Evolutionary conservation across 2,329 filamentous ascomycete species (phyloP), one percentile per base, ranked within the genome.

Genomic region (Aureobasidium sp.): DNA sequence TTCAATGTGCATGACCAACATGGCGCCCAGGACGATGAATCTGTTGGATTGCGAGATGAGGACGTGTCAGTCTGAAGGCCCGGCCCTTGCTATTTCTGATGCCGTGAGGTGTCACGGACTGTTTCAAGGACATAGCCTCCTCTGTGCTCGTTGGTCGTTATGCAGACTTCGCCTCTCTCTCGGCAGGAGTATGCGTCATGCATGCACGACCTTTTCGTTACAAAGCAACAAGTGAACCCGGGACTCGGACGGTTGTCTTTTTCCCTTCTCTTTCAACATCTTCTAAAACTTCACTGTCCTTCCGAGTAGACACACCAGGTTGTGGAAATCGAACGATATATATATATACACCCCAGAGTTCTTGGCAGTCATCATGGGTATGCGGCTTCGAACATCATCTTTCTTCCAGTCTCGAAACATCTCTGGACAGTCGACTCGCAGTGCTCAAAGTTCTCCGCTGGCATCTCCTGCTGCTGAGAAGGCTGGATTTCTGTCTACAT

Each of bases 141-240:
- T 44, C 31, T 48, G 54, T 54, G 50, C 53, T 57, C 40, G 53
- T 57, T 57, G 53, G 53, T 57, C 53, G 53, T 45, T 31, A 39
- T 57, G 53, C 53, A 57, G 39, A 57, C 53, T 44, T 57, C 53
- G 53, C 39, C 53, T 45, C 53, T 54, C 52, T 57, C 53, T 35
- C 53, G 39, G 39, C 53, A 37, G 52, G 31, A 37, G 42, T 31
- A 44, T 57, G 40, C 53, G 53, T 57, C 53, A 57, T 29, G 39
- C 52, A 56, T 57, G 53, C 53, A 44, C 39, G 40, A 45, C 14
- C 29, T 44, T 27, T 22, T 3, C 22, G n/a, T 24, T 31, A 44
- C 39, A 35, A 57, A 57, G 53, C 15, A 45, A n/a, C 37, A 11
- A n/a, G 33, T 19, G 27, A 7, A 11, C 29, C 39, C 29, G 5